phyloP scores from a whole-genome alignment of 2,329 filamentous ascomycete genomes.

The Aspergillus pseudoviridinutans region DNA sequence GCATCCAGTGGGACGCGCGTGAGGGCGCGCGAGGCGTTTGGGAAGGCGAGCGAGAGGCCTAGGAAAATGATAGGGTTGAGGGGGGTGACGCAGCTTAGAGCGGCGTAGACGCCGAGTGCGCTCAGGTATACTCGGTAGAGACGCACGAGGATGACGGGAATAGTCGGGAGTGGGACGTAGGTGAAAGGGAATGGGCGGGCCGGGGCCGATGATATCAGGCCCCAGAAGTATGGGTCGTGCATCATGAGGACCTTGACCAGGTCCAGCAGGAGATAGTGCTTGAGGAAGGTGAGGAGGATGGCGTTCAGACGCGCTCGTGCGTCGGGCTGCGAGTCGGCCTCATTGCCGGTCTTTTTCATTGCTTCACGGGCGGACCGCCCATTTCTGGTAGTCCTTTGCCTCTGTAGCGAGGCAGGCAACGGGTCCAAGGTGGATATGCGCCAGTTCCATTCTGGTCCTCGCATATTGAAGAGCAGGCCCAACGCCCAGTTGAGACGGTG shows the following conservation, averaged over 20 bases:
- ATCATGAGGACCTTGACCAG: conserved; percentile 64
- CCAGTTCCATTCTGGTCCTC: conserved; percentile 60
- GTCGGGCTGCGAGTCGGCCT: conserved; percentile 30
- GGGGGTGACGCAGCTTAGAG: conserved; percentile 59
- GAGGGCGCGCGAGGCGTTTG: conserved; percentile 53
- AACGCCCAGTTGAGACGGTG: conserved; percentile 57
- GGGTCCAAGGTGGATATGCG: conserved; percentile 45
- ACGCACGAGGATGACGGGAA: conserved; percentile 43
- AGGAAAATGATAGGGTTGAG: conserved; percentile 59
- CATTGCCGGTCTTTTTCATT: not conserved
- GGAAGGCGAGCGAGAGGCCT: conserved; percentile 47
- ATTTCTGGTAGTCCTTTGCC: conserved; percentile 15
- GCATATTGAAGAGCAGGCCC: conserved; percentile 55
- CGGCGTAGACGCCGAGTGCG: conserved; percentile 54
- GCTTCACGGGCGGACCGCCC: not conserved
- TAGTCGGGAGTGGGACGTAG: conserved; percentile 27
- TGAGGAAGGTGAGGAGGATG: conserved; percentile 46
- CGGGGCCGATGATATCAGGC: conserved; percentile 47
- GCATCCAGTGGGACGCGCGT: conserved; percentile 58
- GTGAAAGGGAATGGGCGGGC: conserved; percentile 44
- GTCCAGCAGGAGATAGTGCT: conserved; percentile 67
- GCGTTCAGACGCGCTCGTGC: conserved; percentile 44
- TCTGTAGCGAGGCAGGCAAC: conserved; percentile 25
- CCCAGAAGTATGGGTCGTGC: conserved; percentile 74
- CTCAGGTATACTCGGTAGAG: conserved; percentile 56